Evolutionary conservation across 2,329 filamentous ascomycete genomes (phyloP), one percentile per base, ranked within the genome.

Genomic region (Raffaelea albimanens): DNA sequence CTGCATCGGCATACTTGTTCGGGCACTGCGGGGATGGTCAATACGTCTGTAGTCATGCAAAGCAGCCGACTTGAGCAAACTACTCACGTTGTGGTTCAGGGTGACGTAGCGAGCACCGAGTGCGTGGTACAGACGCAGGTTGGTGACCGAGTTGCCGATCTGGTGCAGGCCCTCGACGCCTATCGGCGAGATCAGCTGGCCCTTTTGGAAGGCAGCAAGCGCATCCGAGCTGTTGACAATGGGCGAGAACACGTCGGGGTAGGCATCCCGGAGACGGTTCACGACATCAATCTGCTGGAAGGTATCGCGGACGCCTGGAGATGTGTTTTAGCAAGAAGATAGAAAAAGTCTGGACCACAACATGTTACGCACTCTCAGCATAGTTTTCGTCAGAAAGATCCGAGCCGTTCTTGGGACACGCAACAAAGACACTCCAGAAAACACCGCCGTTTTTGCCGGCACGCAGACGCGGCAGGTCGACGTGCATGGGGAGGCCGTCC

Each of bases 141-240:
- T 89, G 38, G 84, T 75, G 21, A 82, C 71, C 1, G 82, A 86
- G 66, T 96, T 95, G 50, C 88, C 90, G 56, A 97, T 94, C 58
- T 95, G 91, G 61, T 97, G 91, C 8, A 96, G 75, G 3, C 91
- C 91, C 67, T 95, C 89, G 45, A 94, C 80, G 3, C 83, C 87
- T 4, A 91, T 67, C 0, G 87, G 85, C 1, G 85, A 90, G 58
- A 93, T 85, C 44, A 94, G 70, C 56, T 78, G 78, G 53, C 75
- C 75, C 22, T 71, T 55, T 7, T 23, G 41, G 62, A 86, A 86
- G 22, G 80, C 78, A 2, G 71, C 61, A 34, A 82, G 60, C 3
- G 85, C 86, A 25, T 76, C 74, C 43, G 69, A 71, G 55, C 79
- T 79, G 57, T 82, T 76, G 0, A 75, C 63, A 42, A 47, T 68